Conservation (phyloP, 768 basidiomycete genomes). For the Xerocomus brunneocitrinus region DNA sequence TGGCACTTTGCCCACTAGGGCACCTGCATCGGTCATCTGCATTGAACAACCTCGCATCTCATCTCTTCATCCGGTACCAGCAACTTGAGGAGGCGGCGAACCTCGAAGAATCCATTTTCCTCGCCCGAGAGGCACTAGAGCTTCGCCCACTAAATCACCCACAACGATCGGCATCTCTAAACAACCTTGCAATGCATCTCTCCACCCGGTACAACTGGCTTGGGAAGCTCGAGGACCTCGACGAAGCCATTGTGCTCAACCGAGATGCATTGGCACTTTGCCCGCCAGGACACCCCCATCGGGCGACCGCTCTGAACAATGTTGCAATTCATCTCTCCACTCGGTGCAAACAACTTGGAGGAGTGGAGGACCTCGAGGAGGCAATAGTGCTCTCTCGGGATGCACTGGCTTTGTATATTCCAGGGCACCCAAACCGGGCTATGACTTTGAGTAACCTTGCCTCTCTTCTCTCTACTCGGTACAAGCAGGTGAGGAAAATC, state of each 20-base stretch:
- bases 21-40: not conserved
- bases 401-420: not conserved
- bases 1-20: not conserved
- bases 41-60: not conserved
- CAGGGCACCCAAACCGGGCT: not conserved
- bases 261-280: not conserved
- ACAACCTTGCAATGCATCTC: not conserved
- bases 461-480: not conserved
- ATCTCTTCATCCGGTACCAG: not conserved
- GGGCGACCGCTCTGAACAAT: not conserved
- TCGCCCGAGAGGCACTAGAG: not conserved
- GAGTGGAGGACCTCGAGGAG: not conserved
- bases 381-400: not conserved
- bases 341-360: not conserved
- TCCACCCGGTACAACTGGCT: not conserved
- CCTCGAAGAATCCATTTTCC: not conserved
- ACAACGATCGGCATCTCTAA: not conserved
- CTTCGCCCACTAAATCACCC: not conserved
- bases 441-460: constrained; percentile 1
- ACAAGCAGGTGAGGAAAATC: not conserved
- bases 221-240: not conserved
- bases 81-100: not conserved
- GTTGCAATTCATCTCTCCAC: not conserved
- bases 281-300: not conserved
- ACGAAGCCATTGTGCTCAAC: not conserved